Evolutionary conservation across 2,329 filamentous ascomycete genomes (phyloP).

Genomic region (Fusarium torreyae): DNA sequence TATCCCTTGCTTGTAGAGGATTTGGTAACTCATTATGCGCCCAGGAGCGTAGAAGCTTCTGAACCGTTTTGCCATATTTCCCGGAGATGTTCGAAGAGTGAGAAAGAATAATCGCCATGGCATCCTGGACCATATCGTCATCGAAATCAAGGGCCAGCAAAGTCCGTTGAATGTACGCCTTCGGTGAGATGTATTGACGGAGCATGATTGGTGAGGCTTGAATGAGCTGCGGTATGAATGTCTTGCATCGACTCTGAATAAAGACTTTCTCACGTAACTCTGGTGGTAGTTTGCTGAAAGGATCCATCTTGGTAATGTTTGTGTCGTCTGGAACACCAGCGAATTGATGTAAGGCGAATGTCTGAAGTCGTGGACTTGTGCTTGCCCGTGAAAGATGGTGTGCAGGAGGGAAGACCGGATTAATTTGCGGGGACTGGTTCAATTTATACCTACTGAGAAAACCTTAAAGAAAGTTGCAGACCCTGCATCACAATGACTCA

Average conservation of each 20-base stretch:
- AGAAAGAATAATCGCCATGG: conserved; percentile 17
- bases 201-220: conserved; percentile 29
- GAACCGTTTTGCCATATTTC: too few species aligned
- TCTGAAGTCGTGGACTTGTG: too few species aligned
- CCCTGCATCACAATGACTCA: too few species aligned
- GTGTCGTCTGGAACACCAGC: too few species aligned
- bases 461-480: too few species aligned
- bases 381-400: too few species aligned
- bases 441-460: too few species aligned
- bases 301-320: conserved; percentile 11
- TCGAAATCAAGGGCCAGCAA: conserved; percentile 14
- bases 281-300: conserved; percentile 12
- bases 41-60: neutral
- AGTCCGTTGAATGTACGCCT: neutral
- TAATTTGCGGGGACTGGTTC: too few species aligned
- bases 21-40: conserved; percentile 1
- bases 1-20: conserved; percentile 1
- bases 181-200: conserved; percentile 5
- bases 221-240: conserved; percentile 1
- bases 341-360: too few species aligned
- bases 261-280: conserved; percentile 23
- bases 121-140: conserved; percentile 29
- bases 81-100: too few species aligned
- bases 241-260: conserved; percentile 6
- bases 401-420: too few species aligned